These are phyloP conservation scores for Chiua virens DNA, from an alignment of 768 basidiomycete species.

Conservation along the genomic window DNA sequence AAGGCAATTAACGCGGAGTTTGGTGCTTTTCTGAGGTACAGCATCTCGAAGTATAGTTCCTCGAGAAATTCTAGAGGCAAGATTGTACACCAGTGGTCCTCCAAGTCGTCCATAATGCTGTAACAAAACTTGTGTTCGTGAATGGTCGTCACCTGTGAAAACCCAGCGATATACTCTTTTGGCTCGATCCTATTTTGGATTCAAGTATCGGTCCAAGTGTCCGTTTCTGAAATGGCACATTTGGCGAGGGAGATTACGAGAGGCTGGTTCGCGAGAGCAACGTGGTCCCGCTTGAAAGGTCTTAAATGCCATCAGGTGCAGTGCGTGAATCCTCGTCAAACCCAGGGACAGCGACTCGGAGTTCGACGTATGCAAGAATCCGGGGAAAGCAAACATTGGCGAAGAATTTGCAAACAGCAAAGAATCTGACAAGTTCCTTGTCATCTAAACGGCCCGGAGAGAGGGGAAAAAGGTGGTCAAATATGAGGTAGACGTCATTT, in stretches of 20 bases:
- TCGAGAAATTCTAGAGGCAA: constrained; percentile 12
- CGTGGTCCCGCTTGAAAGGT: background rate
- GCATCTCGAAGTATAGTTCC: constrained; percentile 12
- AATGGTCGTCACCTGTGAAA: constrained; percentile 21
- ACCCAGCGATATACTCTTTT: background rate
- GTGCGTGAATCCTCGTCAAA: constrained; percentile 1
- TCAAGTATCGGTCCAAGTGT: background rate
- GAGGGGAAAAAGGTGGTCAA: no score
- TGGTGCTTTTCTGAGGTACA: no score
- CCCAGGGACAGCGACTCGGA: constrained; percentile 21
- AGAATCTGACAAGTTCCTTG: no score
- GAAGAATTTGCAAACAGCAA: no score
- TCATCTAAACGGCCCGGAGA: no score
- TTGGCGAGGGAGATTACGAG: constrained; percentile 30
- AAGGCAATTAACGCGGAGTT: no score
- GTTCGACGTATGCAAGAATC: constrained; percentile 38
- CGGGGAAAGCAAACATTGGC: no score
- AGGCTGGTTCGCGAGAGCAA: constrained; percentile 31
- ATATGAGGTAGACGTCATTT: no score
- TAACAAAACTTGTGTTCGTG: constrained; percentile 5
- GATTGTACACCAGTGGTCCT: constrained; percentile 16
- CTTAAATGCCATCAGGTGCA: background rate
- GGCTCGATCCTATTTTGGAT: background rate
- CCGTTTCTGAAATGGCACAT: constrained; percentile 11
- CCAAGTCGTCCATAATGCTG: constrained; percentile 9